Evolutionary conservation across 768 basidiomycete genomes (phyloP), one percentile per base, ranked within the genome.

Genomic region (Mycena capillaripes): DNA sequence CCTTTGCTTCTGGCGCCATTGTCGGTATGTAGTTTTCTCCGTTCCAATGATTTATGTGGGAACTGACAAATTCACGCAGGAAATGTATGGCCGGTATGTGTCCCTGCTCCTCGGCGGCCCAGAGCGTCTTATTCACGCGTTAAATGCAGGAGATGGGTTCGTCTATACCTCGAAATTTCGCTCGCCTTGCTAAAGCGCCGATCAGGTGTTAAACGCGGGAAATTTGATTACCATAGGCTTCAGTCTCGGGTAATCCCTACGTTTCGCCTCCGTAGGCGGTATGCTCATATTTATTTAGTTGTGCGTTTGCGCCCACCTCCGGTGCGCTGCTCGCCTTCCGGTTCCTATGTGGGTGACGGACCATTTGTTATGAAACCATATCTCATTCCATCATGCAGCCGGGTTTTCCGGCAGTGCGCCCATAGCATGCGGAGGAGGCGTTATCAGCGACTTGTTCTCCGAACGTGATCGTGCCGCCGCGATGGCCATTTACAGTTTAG

Each of bases 381-480:
- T 59, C 29, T 58, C 3, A 52, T 9, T 25, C 36, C 40, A 17
- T 61, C n/a, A 27, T 63, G 25, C 29, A 91, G 90, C 84, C 71
- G 91, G 90, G 0, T 84, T 89, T 65, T 83, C 81, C 7, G 90
- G 89, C 12, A 87, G 86, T 42, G 86, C 89, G 12, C 88, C 90
- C 1, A 82, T 90, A n/a, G 85, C 89, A 0, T 83, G 84, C 34
- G 89, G 90, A 50, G 89, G 86, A 16, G 89, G 88, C 0, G 81
- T 82, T 32, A 76, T 90, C 16, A 82, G 85, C n/a, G 90, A 91
- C 75, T 79, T 91, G 21, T 91, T 90, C 70, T 83, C 86, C 0
- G 87, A 86, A 69, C 82, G 77, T 21, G 90, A 91, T n/a, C 85
- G 90, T 27, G 90, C 89, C 2, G 84, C 85, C 2, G 90, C 90